Conservation (phyloP, 2,329 filamentous ascomycete genomes). For the Diplocarpon rosae region DNA sequence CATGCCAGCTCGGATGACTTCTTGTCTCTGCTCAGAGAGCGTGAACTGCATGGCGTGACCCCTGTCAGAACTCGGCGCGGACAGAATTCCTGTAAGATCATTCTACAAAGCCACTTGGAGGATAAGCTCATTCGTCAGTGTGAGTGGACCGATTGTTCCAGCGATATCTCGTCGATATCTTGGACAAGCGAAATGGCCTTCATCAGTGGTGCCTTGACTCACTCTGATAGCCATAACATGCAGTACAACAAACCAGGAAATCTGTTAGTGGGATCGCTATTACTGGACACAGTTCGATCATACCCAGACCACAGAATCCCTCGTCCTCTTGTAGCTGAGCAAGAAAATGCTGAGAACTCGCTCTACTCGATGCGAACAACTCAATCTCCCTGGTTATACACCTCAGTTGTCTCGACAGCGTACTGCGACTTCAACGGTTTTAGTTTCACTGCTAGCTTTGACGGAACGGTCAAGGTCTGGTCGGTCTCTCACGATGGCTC, state of each 20-base stretch:
- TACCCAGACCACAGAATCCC: constrained; percentile 46
- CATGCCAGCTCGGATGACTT: not conserved
- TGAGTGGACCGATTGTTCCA: constrained; percentile 50
- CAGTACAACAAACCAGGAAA: constrained; percentile 58
- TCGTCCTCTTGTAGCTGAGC: constrained; percentile 35
- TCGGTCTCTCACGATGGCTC: constrained; percentile 30
- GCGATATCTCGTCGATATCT: constrained; percentile 46
- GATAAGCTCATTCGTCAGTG: constrained; percentile 39
- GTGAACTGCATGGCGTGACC: constrained; percentile 19
- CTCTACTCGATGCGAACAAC: constrained; percentile 44
- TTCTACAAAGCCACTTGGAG: constrained; percentile 29
- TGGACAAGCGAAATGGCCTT: constrained; percentile 45
- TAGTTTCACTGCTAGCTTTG: constrained; percentile 51
- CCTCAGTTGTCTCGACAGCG: constrained; percentile 51
- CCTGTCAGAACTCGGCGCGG: constrained; percentile 12
- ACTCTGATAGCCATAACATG: constrained; percentile 52
- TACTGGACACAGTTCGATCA: constrained; percentile 34
- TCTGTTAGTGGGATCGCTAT: constrained; percentile 42
- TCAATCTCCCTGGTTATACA: constrained; percentile 53
- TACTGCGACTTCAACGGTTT: constrained; percentile 36
- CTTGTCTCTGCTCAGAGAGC: constrained; percentile 11
- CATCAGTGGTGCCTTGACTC: constrained; percentile 50
- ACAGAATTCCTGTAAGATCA: constrained; percentile 13
- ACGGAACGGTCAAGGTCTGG: constrained; percentile 52
- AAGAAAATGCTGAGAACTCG: constrained; percentile 38